These are phyloP conservation scores for Epichloe elymi DNA, from an alignment of 2,329 filamentous ascomycete genomes.

Conservation along the genomic window DNA sequence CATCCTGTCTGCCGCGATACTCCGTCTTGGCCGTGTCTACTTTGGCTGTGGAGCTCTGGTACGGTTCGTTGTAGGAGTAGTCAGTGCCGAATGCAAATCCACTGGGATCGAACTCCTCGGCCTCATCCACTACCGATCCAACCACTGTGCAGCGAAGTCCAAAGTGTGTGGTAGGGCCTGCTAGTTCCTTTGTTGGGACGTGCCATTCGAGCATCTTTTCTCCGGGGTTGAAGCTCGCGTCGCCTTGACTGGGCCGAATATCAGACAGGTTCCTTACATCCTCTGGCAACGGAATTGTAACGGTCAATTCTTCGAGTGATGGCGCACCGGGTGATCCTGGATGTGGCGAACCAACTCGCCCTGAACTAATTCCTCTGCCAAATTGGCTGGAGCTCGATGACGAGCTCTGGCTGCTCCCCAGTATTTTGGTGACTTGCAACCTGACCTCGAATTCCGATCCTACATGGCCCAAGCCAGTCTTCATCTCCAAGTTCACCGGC, in stretches of 20 bases:
- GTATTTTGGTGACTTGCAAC: conserved; percentile 55
- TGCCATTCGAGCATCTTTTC: conserved; percentile 71
- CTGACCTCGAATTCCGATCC: conserved; percentile 85
- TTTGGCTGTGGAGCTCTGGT: conserved; percentile 33
- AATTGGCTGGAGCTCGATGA: conserved; percentile 22
- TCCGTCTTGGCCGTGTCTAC: conserved; percentile 17
- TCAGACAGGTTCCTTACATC: conserved; percentile 75
- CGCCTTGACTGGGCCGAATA: conserved; percentile 66
- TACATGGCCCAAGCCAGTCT: conserved; percentile 59
- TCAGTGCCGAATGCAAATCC: conserved; percentile 39
- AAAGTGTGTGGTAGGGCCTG: conserved; percentile 52
- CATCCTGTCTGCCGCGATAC: conserved; percentile 33
- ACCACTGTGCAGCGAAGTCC: conserved; percentile 70
- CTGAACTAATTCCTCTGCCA: conserved; percentile 29
- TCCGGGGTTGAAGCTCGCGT: conserved; percentile 66
- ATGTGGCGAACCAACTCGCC: conserved; percentile 27
- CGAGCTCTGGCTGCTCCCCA: conserved; percentile 29
- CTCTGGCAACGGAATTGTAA: conserved; percentile 66
- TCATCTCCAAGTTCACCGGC: conserved; percentile 70
- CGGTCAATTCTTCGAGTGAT: conserved; percentile 59
- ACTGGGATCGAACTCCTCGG: conserved; percentile 34
- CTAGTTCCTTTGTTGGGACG: conserved; percentile 64
- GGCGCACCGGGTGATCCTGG: conserved; percentile 45
- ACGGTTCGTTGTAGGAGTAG: conserved; percentile 42
- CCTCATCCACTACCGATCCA: conserved; percentile 41